Percentiles rank a stretch among this genome's conserved stretches.
These are phyloP conservation scores for Camptophora hylomeconis DNA, from an alignment of 2,329 filamentous ascomycete genomes.

Conservation along the genomic window DNA sequence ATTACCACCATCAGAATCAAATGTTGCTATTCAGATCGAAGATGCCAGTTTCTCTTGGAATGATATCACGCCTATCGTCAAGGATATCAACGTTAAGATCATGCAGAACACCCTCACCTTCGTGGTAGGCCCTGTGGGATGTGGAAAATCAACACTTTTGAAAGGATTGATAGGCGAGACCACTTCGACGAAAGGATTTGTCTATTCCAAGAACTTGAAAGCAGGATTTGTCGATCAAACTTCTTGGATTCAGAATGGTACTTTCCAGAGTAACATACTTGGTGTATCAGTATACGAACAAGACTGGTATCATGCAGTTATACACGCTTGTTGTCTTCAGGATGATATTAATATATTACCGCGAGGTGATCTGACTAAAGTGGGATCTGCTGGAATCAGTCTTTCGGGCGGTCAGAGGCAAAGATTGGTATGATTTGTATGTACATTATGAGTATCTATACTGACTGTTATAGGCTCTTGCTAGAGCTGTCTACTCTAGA, in stretches of 20 bases:
- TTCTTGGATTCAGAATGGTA: slow-evolving; percentile 15
- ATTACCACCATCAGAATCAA: too few relatives aligned
- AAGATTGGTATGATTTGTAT: slow-evolving; percentile 13
- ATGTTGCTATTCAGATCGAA: slow-evolving; percentile 28
- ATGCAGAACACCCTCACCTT: slow-evolving; percentile 11
- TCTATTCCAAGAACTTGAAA: slow-evolving; percentile 8
- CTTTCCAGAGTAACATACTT: slow-evolving; percentile 16
- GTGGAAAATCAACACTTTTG: slow-evolving; percentile 17
- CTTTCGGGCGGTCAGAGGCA: slow-evolving; percentile 21
- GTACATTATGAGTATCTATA: too few relatives aligned
- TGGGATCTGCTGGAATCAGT: slow-evolving; percentile 17
- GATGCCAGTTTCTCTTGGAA: slow-evolving; percentile 37
- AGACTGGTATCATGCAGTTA: slow-evolving; percentile 18
- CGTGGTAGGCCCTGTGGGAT: slow-evolving; percentile 19
- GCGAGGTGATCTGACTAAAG: slow-evolving; percentile 13
- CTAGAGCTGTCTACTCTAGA: slow-evolving; percentile 38
- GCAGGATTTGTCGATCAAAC: slow-evolving; percentile 14
- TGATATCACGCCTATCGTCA: slow-evolving; percentile 24
- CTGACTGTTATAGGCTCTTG: too few relatives aligned
- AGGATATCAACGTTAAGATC: slow-evolving; percentile 15
- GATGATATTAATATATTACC: slow-evolving; percentile 16
- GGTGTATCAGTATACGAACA: slow-evolving; percentile 10
- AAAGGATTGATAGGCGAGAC: slow-evolving; percentile 15
- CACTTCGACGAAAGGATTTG: slow-evolving; percentile 8
- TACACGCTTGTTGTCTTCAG: slow-evolving; percentile 16